These are phyloP conservation scores for Kodamaea lidongshanica DNA, from an alignment of 805 yeast species.

Conservation along the genomic window DNA sequence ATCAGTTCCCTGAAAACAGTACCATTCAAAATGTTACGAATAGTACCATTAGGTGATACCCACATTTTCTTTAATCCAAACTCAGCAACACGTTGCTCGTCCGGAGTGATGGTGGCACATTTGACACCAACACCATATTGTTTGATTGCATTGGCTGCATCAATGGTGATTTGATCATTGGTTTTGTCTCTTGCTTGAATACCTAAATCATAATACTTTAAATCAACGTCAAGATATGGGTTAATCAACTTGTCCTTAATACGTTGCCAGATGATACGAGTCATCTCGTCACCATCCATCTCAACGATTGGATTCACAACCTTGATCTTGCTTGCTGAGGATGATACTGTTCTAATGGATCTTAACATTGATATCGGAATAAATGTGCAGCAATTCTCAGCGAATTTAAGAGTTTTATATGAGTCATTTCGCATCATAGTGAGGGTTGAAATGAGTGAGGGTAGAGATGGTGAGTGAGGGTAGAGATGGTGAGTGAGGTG, in stretches of 20 bases:
- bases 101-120: conserved; percentile 99
- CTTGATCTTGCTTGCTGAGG: conserved; percentile 54
- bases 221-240: conserved; percentile 81
- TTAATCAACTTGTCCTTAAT: conserved; percentile 80
- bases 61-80: conserved; percentile 92
- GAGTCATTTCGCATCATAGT: too few relatives aligned
- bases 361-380: too few relatives aligned
- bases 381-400: too few relatives aligned
- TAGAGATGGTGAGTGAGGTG: too few relatives aligned
- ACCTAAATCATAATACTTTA: conserved; percentile 88
- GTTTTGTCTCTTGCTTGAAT: conserved; percentile 83
- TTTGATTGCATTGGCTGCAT: conserved; percentile 84
- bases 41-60: conserved; percentile 96
- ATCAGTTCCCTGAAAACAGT: conserved; percentile 97
- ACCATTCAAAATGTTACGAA: conserved; percentile 92
- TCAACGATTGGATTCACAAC: conserved; percentile 90
- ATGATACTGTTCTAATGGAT: too few relatives aligned
- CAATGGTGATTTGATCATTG: conserved; percentile 79
- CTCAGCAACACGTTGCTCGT: conserved; percentile 90
- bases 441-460: too few relatives aligned
- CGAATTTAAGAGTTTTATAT: too few relatives aligned
- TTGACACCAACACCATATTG: conserved; percentile 90
- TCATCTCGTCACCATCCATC: conserved; percentile 97
- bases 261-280: conserved; percentile 90
- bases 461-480: too few relatives aligned